Evolutionary conservation across 345 rosid species (phyloP).

Genomic region (Gossypium arboreum): DNA sequence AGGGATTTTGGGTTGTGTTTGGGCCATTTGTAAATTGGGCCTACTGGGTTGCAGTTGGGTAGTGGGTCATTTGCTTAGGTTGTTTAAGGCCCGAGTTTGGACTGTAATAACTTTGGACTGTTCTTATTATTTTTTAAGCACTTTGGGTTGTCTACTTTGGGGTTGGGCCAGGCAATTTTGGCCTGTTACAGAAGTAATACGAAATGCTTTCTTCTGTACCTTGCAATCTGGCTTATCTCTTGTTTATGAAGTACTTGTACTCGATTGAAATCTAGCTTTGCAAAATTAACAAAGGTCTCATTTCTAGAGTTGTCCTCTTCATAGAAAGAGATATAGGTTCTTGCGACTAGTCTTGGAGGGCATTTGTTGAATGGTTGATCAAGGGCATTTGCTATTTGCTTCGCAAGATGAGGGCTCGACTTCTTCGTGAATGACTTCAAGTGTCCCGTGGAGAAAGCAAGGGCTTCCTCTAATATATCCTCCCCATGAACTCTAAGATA

Average conservation of each 20-base stretch:
- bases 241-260: background rate
- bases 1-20: too few relatives aligned
- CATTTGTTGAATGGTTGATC: background rate
- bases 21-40: too few relatives aligned
- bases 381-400: background rate
- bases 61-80: too few relatives aligned
- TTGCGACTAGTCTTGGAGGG: slow-evolving; percentile 1
- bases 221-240: background rate
- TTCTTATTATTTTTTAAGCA: too few relatives aligned
- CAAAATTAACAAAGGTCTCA: background rate
- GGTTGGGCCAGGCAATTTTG: too few relatives aligned
- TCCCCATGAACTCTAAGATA: background rate
- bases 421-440: background rate
- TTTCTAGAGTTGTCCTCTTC: background rate
- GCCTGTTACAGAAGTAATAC: background rate
- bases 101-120: too few relatives aligned
- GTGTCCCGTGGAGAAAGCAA: background rate
- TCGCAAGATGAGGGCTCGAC: background rate
- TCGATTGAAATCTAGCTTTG: background rate
- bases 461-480: background rate
- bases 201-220: background rate
- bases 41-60: too few relatives aligned
- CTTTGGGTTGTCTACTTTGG: too few relatives aligned
- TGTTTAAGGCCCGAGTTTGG: too few relatives aligned
- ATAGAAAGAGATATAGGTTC: slow-evolving; percentile 5